Evolutionary conservation across 352 stramenopile genomes (phyloP), one percentile per base, ranked within the genome.

Genomic region (Pythium insidiosum): DNA sequence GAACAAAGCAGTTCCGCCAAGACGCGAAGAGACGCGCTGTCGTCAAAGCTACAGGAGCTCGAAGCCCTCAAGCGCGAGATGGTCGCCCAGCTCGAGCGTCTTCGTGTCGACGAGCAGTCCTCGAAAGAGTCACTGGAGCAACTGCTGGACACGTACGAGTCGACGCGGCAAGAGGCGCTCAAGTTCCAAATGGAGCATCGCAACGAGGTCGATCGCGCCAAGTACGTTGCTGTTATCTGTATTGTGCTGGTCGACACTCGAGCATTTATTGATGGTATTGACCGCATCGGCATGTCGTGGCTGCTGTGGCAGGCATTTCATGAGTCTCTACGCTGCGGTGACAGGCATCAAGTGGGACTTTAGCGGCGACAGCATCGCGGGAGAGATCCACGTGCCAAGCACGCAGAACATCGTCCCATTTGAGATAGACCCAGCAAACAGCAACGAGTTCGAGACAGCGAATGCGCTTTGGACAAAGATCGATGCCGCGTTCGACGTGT

Each of bases 271-370:
- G 20, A 49, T n/a, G 42, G 13, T 21, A 6, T 42, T 38, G 7
- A 11, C 53, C 9, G 50, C 42, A 38, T 20, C n/a, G n/a, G n/a
- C n/a, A n/a, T n/a, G n/a, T n/a, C n/a, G 44, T 33, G 19, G 21
- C 19, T 49, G n/a, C 4, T 24, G 10, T 15, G 38, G 4, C 36
- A 90, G 77, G 38, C 78, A 85, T 38, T 70, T 83, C 43, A 88
- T 90, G 72, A 80, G 72, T 20, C 51, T 90, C 18, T 87, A 84
- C 29, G 77, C 77, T 3, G 72, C 72, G 5, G 58, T 88, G 11
- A 88, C 74, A 5, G 74, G 77, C 28, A 90, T 90, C 65, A 83
- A 81, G 50, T 90, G 74, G 74, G 69, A 86, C 34, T 84, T 88
- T 33, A 73, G 54, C n/a, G 61, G 53, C 13, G 23, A 51, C 9